A percentile compares a stretch with the other conserved stretches of the same genome.
phyloP scores from a whole-genome alignment of 208 protist species.

The Tritrichomonas foetus region DNA sequence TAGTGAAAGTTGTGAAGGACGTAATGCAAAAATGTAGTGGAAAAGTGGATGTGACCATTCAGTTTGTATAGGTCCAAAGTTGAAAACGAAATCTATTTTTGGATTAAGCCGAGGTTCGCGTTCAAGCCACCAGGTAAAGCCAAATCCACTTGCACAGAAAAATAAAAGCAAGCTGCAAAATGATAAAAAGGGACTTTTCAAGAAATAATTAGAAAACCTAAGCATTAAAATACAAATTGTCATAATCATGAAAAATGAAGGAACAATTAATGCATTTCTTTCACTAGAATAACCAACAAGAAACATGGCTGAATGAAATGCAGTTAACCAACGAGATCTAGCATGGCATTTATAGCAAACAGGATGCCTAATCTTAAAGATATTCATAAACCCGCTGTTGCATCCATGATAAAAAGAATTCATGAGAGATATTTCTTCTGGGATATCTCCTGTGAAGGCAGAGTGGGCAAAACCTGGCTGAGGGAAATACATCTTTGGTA shows the following conservation, averaged over 20 bases:
- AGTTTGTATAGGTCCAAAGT: neutral
- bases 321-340: neutral
- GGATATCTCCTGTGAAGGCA: neutral
- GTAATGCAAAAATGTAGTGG: neutral
- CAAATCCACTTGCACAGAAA: neutral
- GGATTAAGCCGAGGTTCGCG: neutral
- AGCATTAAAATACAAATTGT: constrained; percentile 1
- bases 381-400: neutral
- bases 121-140: neutral
- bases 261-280: neutral
- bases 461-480: neutral
- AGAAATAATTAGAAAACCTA: neutral
- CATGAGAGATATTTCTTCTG: neutral
- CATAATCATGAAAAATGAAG: neutral
- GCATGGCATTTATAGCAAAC: neutral
- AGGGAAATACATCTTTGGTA: neutral
- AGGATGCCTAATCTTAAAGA: constrained; percentile 11
- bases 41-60: constrained; percentile 23
- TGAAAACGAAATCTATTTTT: neutral
- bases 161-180: neutral
- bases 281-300: neutral
- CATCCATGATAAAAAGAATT: constrained; percentile 19
- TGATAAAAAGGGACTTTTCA: neutral
- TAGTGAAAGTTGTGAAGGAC: neutral
- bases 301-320: neutral